Base-by-base conservation (phyloP, 1,284 basidiomycete genomes). In the Trametes versicolor region DNA sequence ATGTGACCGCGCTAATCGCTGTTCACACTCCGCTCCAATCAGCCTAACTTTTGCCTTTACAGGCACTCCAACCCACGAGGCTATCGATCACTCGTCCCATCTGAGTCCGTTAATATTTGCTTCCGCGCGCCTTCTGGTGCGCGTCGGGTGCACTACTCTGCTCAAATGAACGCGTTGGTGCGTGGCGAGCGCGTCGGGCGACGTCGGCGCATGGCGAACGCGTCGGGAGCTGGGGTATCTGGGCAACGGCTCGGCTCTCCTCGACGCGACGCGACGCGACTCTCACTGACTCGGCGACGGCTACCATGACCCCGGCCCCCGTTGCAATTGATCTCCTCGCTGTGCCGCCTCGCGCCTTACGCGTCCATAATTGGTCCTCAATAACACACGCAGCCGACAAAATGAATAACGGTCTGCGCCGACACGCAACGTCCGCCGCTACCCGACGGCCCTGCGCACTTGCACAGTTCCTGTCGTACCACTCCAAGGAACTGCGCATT, bases 1-100 rank as follows among this genome's bases (percentile, higher is more conserved):
- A 70, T 59, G 62, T 70, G 68, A 67, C 59, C 68, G 65, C 68
- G 68, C 65, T 60, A 49, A 58, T 36, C 37, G 23, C 19, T 6
- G 6, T 21, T 56, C 43, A 21, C 9, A 4, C 27, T 56, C 54
- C 54, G 54, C 39, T 17, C 34, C 41, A n/a, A 50, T 32, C 27
- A 29, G n/a, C 39, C 37, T 32, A 19, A 34, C 10, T 29, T 23
- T 49, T 54, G 51, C 56, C 57, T 41, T 52, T 52, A 1, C 39
- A 17, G 55, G 43, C 43, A 17, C 9, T 17, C 32, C 13, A 19
- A 10, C 17, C 58, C 60, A 48, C 60, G 52, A 61, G 43, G 60
- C 52, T 55, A 60, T 34, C 37, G 51, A 34, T n/a, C 17, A 48
- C 21, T 48, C 43, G n/a, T 45, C 2, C 7, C 4, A 17, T 19